These are phyloP conservation scores for Babesia microti DNA, from an alignment of 169 alveolate species.

Conservation along the genomic window DNA sequence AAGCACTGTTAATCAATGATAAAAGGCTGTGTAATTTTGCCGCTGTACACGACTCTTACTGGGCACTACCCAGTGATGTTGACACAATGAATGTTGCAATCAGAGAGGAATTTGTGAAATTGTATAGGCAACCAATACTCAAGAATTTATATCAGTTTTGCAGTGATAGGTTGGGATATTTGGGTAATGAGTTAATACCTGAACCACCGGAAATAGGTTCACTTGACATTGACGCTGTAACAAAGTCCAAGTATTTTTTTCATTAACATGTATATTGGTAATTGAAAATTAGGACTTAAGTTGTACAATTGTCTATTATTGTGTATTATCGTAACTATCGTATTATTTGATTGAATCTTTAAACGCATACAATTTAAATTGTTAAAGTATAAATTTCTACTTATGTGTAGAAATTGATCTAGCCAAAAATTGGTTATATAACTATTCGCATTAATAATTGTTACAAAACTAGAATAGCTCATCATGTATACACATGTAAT, in stretches of 20 bases:
- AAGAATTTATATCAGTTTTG: slow-evolving; percentile 70
- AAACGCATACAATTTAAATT: too few relatives aligned
- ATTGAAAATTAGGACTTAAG: too few relatives aligned
- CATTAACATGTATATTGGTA: too few relatives aligned
- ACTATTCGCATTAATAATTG: too few relatives aligned
- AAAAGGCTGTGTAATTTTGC: slow-evolving; percentile 69
- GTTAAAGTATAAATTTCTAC: too few relatives aligned
- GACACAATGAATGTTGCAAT: slow-evolving; percentile 72
- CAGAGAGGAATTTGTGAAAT: slow-evolving; percentile 76
- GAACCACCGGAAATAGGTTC: slow-evolving; percentile 64
- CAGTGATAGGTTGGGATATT: slow-evolving; percentile 49
- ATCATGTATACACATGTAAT: too few relatives aligned
- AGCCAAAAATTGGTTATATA: too few relatives aligned
- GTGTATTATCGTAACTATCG: too few relatives aligned
- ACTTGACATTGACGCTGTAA: slow-evolving; percentile 47
- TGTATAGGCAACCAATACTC: slow-evolving; percentile 79
- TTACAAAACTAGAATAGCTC: too few relatives aligned
- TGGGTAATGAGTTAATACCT: slow-evolving; percentile 46
- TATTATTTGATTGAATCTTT: too few relatives aligned
- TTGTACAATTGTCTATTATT: too few relatives aligned
- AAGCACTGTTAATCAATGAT: slow-evolving; percentile 58
- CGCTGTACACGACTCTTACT: slow-evolving; percentile 92
- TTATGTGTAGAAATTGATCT: too few relatives aligned
- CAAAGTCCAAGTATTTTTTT: slow-evolving; percentile 22
- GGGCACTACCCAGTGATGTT: slow-evolving; percentile 89